Evolutionary conservation across 2,329 filamentous ascomycete species (phyloP), one percentile per base, ranked within the genome.

Genomic region (Colletotrichum sp.): DNA sequence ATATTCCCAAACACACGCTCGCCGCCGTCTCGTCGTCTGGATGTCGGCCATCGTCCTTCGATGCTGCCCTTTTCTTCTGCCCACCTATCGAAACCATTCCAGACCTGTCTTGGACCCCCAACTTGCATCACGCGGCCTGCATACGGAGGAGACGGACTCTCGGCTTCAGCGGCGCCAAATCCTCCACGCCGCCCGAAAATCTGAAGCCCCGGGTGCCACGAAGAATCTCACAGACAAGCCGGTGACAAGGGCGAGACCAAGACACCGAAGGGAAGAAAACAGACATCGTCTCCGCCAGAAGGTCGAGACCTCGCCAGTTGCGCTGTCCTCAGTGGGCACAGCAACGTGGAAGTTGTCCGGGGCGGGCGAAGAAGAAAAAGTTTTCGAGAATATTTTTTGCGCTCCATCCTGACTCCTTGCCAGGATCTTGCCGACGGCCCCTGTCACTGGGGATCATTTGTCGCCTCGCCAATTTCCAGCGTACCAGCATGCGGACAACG

Each of bases 381-480:
- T 64, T 48, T 73, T 67, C 60, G 28, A 75, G 34, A 25, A 60
- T 58, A 22, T 27, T 61, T 62, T 43, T 43, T 43, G 16, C 43
- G 55, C 56, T 36, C 55, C 69, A 67, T 73, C 34, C 48, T 39
- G 69, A 43, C 72, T 66, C 32, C n/a, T 36, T 62, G 56, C 73
- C 25, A 55, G 73, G 70, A 72, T 75, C 39, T 62, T 73, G 64
- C 64, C 73, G 56, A 75, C 28, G 30, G 18, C 28, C 69, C 69
- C 56, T 75, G 73, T 43, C 39, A 32, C 58, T 68, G 27, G 69
- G 64, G 43, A 25, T 64, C 56, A 34, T 28, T 22, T 68, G 73
- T 64, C 73, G 73, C 43, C 69, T 68, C 39, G 62, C 64, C 69
- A 74, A 75, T 71, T 75, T 75, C 68, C 22, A 75, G 36, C 52